These are phyloP conservation scores for Prunus davidiana DNA, from an alignment of 306 rosid species.

Conservation along the genomic window DNA sequence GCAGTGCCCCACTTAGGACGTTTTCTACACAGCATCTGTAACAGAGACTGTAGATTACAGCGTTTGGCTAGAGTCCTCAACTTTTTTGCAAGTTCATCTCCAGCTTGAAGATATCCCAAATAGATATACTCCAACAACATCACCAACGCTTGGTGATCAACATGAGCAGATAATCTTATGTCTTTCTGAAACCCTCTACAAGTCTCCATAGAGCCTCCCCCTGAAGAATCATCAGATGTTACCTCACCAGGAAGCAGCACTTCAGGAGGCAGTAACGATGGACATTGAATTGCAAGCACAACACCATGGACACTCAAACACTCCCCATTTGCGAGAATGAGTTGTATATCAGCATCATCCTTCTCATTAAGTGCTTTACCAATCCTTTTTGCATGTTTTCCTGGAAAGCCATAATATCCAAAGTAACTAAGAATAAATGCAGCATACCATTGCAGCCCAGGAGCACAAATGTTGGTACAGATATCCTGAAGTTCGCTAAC, in stretches of 20 bases:
- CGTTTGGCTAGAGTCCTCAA: constrained; percentile 69
- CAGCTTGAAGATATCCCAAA: constrained; percentile 52
- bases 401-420: constrained; percentile 79
- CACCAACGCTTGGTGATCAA: constrained; percentile 55
- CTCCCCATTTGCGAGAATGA: constrained; percentile 49
- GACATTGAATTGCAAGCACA: constrained; percentile 66
- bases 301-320: constrained; percentile 65
- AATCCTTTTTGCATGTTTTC: constrained; percentile 59
- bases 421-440: constrained; percentile 58
- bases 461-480: constrained; percentile 40
- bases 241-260: constrained; percentile 21
- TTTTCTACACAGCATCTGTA: constrained; percentile 56
- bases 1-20: constrained; percentile 70
- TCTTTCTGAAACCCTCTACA: constrained; percentile 34
- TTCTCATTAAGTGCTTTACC: constrained; percentile 51
- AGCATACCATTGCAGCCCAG: constrained; percentile 75
- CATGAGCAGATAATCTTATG: constrained; percentile 64
- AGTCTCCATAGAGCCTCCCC: constrained; percentile 14
- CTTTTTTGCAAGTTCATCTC: constrained; percentile 55
- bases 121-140: constrained; percentile 71
- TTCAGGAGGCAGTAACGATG: constrained; percentile 63
- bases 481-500: constrained; percentile 49
- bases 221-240: constrained; percentile 18
- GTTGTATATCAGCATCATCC: constrained; percentile 53
- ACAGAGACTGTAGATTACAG: constrained; percentile 60